Percentiles rank a stretch among this genome's conserved stretches.
phyloP scores from a whole-genome alignment of 495 filamentous ascomycete species.

The Penicillium bialowiezense region DNA sequence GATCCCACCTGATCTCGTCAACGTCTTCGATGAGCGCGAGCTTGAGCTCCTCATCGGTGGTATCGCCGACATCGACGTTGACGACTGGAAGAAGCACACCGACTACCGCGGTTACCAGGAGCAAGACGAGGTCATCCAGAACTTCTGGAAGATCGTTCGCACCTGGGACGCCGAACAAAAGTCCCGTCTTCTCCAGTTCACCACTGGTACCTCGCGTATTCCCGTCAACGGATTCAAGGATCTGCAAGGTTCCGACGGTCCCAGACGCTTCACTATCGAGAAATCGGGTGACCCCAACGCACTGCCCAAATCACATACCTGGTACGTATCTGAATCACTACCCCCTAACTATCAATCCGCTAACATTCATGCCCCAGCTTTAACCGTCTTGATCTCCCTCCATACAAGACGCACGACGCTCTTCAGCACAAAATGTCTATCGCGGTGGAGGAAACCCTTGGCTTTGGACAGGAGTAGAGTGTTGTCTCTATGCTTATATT shows the following conservation, averaged over 20 bases:
- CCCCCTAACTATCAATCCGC: conserved; percentile 1
- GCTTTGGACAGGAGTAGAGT: conserved; percentile 92
- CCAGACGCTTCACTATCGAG: conserved; percentile 94
- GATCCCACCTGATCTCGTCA: conserved; percentile 93
- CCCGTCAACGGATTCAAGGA: conserved; percentile 99
- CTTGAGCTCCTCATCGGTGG: conserved; percentile 95
- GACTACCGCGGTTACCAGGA: conserved; percentile 99
- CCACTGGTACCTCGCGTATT: conserved; percentile 95
- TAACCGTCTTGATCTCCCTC: conserved; percentile 93
- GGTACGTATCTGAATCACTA: conserved; percentile 59
- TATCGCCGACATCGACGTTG: conserved; percentile 99
- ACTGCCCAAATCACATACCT: conserved; percentile 95
- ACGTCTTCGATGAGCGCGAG: conserved; percentile 98
- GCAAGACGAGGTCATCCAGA: conserved; percentile 90
- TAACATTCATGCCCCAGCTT: conserved; percentile 59
- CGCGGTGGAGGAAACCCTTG: conserved; percentile 97
- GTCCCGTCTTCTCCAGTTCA: conserved; percentile 92
- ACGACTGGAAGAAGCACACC: conserved; percentile 99
- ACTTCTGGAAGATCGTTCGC: conserved; percentile 98
- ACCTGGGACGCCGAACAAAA: conserved; percentile 99
- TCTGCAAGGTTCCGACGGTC: conserved; percentile 94
- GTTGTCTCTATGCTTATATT: conserved; percentile 1
- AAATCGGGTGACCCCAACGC: conserved; percentile 89
- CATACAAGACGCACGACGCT: conserved; percentile 84
- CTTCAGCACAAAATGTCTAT: conserved; percentile 88